Base-by-base conservation (phyloP, 225 moss, liverwort and hornwort genomes). In the Polytrichum commune region DNA sequence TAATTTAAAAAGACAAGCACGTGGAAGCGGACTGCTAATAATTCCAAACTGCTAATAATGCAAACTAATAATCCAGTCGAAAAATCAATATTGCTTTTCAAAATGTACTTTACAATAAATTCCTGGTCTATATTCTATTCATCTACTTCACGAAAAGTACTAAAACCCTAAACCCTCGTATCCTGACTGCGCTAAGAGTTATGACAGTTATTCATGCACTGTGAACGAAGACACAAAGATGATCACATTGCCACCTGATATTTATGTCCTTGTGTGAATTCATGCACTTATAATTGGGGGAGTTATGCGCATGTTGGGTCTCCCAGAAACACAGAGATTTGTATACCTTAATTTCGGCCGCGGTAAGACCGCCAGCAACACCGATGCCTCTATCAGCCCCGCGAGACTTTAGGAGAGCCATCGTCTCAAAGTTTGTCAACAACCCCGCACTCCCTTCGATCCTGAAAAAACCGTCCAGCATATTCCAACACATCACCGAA, bases 401-500 rank as follows among this genome's bases (percentile, higher is more conserved):
- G 27, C 95, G 95, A 20, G 81, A 83, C 64, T 84, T 90, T 74
- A 95, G 73, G 71, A 98, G 75, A 62, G 87, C 90, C 85, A 83
- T 73, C 13, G 89, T 86, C 79, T 95, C 97, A 64, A 95, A 95
- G 67, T 95, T 98, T 6, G 95, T 86, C 77, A 98, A 72, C 76
- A 98, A 66, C 73, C 97, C 95, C 18, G 89, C 92, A 64, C 85
- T 95, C 9, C 83, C 86, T 55, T 90, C 89, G 68, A 85, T 76
- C 53, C 88, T 88, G 70, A 20, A 70, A 69, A 29, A 33, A 33
- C 56, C 67, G 53, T 67, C 67, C 68, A 26, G 9, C 62, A 63
- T 18, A 18, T 27, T 27, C 16, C 27, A 18, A 16, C 62, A 24
- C 7, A 18, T 26, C 62, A 24, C n/a, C 24, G 9, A 58, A 20